Base-by-base conservation (phyloP, 345 rosid genomes). In the Erodium maritimum region DNA sequence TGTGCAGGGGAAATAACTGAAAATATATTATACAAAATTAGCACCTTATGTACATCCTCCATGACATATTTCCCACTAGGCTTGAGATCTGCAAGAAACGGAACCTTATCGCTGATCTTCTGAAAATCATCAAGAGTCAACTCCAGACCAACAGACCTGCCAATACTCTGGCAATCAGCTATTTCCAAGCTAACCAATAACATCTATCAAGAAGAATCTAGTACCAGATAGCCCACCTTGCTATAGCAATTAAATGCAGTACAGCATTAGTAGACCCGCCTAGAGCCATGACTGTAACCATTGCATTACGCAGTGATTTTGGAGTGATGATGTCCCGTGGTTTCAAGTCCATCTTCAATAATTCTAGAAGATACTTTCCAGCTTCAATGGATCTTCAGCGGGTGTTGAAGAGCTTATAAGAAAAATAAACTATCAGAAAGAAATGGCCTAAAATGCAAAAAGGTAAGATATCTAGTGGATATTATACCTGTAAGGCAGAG, bases 181-280 rank as follows among this genome's bases (percentile, higher is more conserved):
- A 56, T n/a, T 25, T 58, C 54, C 63, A 65, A 8, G 57, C 24
- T 53, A 60, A 6, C 42, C 23, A 61, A 66, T 56, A 22, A 64
- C 6, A 50, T 8, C n/a, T 51, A 59, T 58, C 50, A 21, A 64
- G 54, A 23, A 56, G 24, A 17, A 19, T 37, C 20, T 23, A 52
- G 21, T 11, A 5, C 21, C 21, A n/a, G 1, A 29, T 21, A 14
- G 54, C 71, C 75, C 55, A 91, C 95, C 90, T 83, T 54, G 99
- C 97, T 78, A 93, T 93, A 54, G 95, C 95, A 80, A 89, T 89
- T 60, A 93, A 75, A 79, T 93, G 95, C 66, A 93, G 75, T 37
- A 93, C 99, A 21, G 99, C 99, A 74, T 93, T 93, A 60, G 99
- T 93, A 11, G 99, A 93, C 54, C 99, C 99, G 0, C 99, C 99